A percentile compares a stretch with the other conserved stretches of the same genome.
Evolutionary conservation across 805 yeast genomes (phyloP).

Genomic region (Sugiyamaella boreocaroliniensis): DNA sequence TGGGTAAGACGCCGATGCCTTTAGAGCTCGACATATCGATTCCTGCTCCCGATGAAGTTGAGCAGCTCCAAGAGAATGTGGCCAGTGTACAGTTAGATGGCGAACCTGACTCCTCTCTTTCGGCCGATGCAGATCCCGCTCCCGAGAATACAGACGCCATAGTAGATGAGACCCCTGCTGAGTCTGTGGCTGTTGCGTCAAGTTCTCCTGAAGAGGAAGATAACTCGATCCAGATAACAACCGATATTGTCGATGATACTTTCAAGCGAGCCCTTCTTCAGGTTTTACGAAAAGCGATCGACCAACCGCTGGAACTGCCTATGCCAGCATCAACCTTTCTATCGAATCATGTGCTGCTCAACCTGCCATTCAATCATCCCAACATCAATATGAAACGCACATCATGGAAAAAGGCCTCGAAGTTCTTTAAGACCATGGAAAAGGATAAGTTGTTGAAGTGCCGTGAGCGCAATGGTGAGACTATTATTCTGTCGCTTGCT

Average conservation of each 20-base stretch:
- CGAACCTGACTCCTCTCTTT: background rate
- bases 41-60: constrained; percentile 14
- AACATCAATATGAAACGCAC: constrained; percentile 54
- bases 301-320: constrained; percentile 49
- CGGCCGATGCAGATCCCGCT: background rate
- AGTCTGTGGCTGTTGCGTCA: constrained; percentile 12
- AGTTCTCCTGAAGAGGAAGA: background rate
- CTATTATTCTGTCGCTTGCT: constrained; percentile 48
- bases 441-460: constrained; percentile 59
- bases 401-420: constrained; percentile 83
- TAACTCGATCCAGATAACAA: background rate
- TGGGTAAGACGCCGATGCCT: constrained; percentile 41
- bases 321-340: constrained; percentile 68
- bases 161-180: constrained; percentile 8
- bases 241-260: constrained; percentile 55
- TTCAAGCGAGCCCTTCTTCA: constrained; percentile 66
- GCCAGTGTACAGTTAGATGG: background rate
- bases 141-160: constrained; percentile 13
- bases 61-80: constrained; percentile 16
- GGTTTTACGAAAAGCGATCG: constrained; percentile 44
- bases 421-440: constrained; percentile 80
- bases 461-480: constrained; percentile 82
- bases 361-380: constrained; percentile 51
- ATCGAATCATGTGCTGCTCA: constrained; percentile 58
- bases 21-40: constrained; percentile 25